phyloP scores from a whole-genome alignment of 768 basidiomycete species.

The Phlegmacium glaucopus region DNA sequence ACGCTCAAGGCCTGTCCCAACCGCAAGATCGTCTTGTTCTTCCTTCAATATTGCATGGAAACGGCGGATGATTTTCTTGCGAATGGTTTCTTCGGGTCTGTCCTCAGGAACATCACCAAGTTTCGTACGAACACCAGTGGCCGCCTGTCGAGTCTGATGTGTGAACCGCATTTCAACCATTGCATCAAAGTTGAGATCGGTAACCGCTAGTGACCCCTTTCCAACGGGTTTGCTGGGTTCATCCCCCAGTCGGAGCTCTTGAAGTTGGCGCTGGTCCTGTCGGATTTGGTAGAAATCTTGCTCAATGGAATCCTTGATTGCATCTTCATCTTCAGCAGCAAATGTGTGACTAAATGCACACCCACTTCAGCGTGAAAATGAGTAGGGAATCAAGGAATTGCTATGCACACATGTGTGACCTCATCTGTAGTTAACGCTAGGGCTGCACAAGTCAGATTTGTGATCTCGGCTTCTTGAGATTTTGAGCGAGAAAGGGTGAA shows the following conservation, averaged over 20 bases:
- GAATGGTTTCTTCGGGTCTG: neutral
- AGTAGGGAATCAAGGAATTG: too few species aligned
- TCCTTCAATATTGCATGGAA: slow-evolving; percentile 13
- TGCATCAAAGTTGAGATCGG: slow-evolving; percentile 11
- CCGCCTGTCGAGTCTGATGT: slow-evolving; percentile 14
- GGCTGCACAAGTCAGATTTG: neutral
- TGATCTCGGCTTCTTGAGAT: neutral
- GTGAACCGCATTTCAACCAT: slow-evolving; percentile 7
- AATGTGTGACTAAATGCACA: too few species aligned
- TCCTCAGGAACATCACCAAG: neutral
- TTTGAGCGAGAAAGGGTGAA: neutral
- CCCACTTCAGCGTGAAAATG: too few species aligned
- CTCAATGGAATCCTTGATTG: too few species aligned
- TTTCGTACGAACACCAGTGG: slow-evolving; percentile 7
- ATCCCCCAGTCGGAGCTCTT: neutral
- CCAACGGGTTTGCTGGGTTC: neutral
- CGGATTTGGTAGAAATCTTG: neutral
- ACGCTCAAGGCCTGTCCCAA: slow-evolving; percentile 1
- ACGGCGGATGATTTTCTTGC: slow-evolving; percentile 6
- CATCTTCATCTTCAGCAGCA: too few species aligned
- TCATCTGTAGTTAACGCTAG: neutral
- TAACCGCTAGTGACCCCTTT: neutral
- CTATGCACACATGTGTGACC: neutral
- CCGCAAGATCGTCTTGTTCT: slow-evolving; percentile 7
- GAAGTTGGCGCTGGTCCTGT: too few species aligned